These are phyloP conservation scores for Mycena vitilis DNA, from an alignment of 768 basidiomycete genomes.

Conservation along the genomic window DNA sequence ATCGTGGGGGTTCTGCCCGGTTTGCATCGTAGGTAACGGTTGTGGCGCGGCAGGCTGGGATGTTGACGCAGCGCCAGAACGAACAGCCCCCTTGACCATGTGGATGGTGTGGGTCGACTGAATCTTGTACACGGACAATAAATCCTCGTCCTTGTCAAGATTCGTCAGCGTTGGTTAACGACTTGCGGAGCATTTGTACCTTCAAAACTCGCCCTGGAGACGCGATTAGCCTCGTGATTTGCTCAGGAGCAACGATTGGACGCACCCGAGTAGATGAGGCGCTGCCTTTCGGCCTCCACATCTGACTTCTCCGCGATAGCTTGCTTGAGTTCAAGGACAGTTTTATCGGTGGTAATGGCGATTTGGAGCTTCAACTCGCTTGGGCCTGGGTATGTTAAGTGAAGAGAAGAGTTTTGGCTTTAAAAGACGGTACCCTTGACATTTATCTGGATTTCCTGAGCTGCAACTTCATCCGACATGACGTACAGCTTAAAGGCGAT, in stretches of 20 bases:
- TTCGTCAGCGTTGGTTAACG: slow-evolving; percentile 16
- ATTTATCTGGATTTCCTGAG: slow-evolving; percentile 71
- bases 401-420: neutral
- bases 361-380: slow-evolving; percentile 95
- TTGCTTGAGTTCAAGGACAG: slow-evolving; percentile 90
- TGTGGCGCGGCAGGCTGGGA: slow-evolving; percentile 61
- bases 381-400: slow-evolving; percentile 64
- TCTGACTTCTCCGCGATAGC: slow-evolving; percentile 88
- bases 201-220: slow-evolving; percentile 77
- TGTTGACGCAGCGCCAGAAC: slow-evolving; percentile 56
- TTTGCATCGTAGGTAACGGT: slow-evolving; percentile 85
- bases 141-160: slow-evolving; percentile 78
- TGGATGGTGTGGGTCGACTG: slow-evolving; percentile 89
- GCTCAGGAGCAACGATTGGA: slow-evolving; percentile 7
- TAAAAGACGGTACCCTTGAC: slow-evolving; percentile 65
- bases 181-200: slow-evolving; percentile 49
- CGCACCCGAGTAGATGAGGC: slow-evolving; percentile 92
- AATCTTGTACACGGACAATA: slow-evolving; percentile 88
- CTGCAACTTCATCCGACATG: slow-evolving; percentile 61
- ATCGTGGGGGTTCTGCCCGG: slow-evolving; percentile 90
- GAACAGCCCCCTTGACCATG: slow-evolving; percentile 90
- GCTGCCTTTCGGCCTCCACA: slow-evolving; percentile 87
- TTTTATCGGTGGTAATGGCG: slow-evolving; percentile 82
- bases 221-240: neutral
- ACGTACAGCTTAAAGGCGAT: slow-evolving; percentile 38